These are phyloP conservation scores for Penicillium pulvis DNA, from an alignment of 495 filamentous ascomycete genomes.

Conservation along the genomic window DNA sequence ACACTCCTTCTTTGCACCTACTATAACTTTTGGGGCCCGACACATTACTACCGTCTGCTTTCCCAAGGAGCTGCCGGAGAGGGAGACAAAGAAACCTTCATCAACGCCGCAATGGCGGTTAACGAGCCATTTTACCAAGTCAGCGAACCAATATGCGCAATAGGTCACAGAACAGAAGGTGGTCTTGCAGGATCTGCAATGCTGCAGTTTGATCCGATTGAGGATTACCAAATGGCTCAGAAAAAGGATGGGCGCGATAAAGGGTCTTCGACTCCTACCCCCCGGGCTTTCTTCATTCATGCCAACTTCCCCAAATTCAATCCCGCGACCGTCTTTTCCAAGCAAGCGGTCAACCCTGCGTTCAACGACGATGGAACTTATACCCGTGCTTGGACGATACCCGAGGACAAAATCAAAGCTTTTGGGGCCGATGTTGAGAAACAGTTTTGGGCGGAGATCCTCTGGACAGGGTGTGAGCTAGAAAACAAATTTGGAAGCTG, in stretches of 20 bases:
- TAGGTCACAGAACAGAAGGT: constrained; percentile 14
- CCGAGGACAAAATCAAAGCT: constrained; percentile 30
- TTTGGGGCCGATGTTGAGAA: constrained; percentile 51
- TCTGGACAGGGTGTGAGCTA: constrained; percentile 45
- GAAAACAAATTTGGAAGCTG: constrained; percentile 38
- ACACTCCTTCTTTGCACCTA: constrained; percentile 57
- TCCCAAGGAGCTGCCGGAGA: constrained; percentile 55
- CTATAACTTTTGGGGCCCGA: constrained; percentile 60
- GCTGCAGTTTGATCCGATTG: constrained; percentile 45
- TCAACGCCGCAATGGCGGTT: constrained; percentile 48
- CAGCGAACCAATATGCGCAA: constrained; percentile 61
- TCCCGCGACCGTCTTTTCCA: constrained; percentile 44
- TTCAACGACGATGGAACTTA: constrained; percentile 38
- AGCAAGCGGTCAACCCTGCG: constrained; percentile 37
- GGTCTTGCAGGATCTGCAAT: constrained; percentile 32
- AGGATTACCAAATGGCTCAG: constrained; percentile 36
- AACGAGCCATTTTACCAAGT: constrained; percentile 50
- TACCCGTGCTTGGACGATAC: constrained; percentile 29
- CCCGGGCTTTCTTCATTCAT: constrained; percentile 39
- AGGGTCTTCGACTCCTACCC: constrained; percentile 21
- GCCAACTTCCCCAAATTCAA: constrained; percentile 55
- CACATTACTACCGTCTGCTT: constrained; percentile 54
- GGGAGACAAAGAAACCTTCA: constrained; percentile 63
- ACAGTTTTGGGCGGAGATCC: constrained; percentile 49
- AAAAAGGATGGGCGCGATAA: constrained; percentile 23